phyloP scores from a whole-genome alignment of 2,329 filamentous ascomycete genomes.

The Pseudopithomyces chartarum region DNA sequence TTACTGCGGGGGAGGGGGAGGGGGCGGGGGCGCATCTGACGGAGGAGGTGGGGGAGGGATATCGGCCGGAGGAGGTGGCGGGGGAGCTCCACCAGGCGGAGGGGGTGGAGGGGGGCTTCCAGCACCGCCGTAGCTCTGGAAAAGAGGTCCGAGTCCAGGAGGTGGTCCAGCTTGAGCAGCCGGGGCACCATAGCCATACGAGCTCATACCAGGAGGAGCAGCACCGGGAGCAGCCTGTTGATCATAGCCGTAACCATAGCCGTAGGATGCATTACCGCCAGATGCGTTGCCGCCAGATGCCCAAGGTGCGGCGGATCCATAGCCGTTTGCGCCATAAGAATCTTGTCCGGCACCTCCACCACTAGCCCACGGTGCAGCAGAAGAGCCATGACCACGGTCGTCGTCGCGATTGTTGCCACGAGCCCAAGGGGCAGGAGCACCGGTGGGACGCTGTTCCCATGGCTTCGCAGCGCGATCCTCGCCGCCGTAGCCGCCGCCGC shows the following conservation, averaged over 20 bases:
- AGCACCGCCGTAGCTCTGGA: constrained; percentile 67
- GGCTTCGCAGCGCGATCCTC: constrained; percentile 70
- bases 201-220: constrained; percentile 40
- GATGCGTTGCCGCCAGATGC: constrained; percentile 38
- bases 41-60: constrained; percentile 66
- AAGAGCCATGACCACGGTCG: constrained; percentile 47
- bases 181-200: constrained; percentile 49
- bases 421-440: constrained; percentile 80
- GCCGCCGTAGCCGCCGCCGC: constrained; percentile 51
- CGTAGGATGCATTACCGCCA: constrained; percentile 46
- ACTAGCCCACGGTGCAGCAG: constrained; percentile 49
- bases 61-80: constrained; percentile 61
- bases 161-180: constrained; percentile 51
- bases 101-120: constrained; percentile 65
- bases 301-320: constrained; percentile 43
- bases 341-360: constrained; percentile 34
- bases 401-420: constrained; percentile 51
- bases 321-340: constrained; percentile 40
- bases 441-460: constrained; percentile 86
- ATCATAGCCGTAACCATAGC: constrained; percentile 48
- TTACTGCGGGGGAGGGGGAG: constrained; percentile 66
- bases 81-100: constrained; percentile 62
- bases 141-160: constrained; percentile 66
- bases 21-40: constrained; percentile 60
- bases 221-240: constrained; percentile 25